phyloP scores from a whole-genome alignment of 768 basidiomycete genomes.

The Pleurotus salmoneostramineus region DNA sequence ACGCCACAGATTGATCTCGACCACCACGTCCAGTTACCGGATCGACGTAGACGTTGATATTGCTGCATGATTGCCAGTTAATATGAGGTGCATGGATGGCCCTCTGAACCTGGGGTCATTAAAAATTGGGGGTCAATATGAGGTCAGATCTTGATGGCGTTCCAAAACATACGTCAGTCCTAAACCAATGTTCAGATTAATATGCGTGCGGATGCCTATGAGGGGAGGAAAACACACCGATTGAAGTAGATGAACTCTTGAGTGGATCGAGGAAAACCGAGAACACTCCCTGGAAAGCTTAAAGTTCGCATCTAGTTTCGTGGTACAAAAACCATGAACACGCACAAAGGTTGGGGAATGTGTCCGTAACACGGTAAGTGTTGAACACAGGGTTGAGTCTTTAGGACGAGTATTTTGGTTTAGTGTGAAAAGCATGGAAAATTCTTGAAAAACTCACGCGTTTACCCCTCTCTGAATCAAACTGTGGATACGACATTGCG shows the following conservation, averaged over 20 bases:
- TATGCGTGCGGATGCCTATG: neutral
- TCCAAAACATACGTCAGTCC: slow-evolving; percentile 29
- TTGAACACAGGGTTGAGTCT: slow-evolving; percentile 56
- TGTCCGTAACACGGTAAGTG: slow-evolving; percentile 54
- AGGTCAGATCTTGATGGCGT: too few relatives aligned
- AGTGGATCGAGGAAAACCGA: slow-evolving; percentile 64
- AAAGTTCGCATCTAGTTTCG: neutral
- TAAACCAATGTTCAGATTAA: slow-evolving; percentile 10
- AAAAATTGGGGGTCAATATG: too few relatives aligned
- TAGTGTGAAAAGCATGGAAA: slow-evolving; percentile 1
- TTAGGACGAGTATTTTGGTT: neutral
- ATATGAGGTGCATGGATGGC: slow-evolving; percentile 66
- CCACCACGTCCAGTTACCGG: slow-evolving; percentile 29
- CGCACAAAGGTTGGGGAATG: slow-evolving; percentile 43
- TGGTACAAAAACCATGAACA: neutral
- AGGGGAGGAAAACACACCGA: slow-evolving; percentile 23
- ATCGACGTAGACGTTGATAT: slow-evolving; percentile 49
- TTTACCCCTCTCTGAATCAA: slow-evolving; percentile 45
- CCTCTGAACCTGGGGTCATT: slow-evolving; percentile 31
- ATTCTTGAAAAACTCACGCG: slow-evolving; percentile 27
- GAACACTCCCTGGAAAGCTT: slow-evolving; percentile 42
- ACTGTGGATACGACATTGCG: slow-evolving; percentile 42
- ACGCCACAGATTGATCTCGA: slow-evolving; percentile 52
- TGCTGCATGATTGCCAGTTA: slow-evolving; percentile 52
- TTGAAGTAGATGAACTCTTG: slow-evolving; percentile 57